Evolutionary conservation across 2,329 filamentous ascomycete species (phyloP).

Genomic region (Fusarium nisikadoi): DNA sequence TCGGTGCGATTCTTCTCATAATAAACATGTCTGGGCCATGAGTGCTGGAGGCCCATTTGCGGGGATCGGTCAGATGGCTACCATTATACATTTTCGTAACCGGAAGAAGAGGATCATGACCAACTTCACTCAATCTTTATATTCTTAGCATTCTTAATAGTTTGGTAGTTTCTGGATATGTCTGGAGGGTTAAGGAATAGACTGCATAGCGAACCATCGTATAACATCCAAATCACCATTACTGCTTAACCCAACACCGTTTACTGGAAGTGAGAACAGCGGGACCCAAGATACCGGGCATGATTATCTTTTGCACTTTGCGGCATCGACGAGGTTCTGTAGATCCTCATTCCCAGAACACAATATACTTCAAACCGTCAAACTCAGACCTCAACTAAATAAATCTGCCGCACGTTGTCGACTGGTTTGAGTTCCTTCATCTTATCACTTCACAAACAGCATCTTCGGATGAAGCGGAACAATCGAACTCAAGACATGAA

Average conservation of each 20-base stretch:
- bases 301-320: background rate
- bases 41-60: background rate
- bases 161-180: background rate
- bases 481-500: too few relatives aligned
- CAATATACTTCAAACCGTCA: background rate
- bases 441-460: too few relatives aligned
- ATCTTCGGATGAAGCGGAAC: background rate
- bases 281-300: background rate
- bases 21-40: background rate
- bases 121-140: background rate
- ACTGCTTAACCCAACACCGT: background rate
- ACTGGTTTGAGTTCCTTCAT: background rate
- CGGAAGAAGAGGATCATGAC: background rate
- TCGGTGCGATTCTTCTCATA: background rate
- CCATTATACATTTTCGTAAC: background rate
- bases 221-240: background rate
- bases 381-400: accelerated
- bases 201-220: background rate
- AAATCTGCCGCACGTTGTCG: accelerated
- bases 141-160: background rate
- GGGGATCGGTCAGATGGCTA: background rate
- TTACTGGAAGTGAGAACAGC: background rate
- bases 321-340: background rate
- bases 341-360: background rate
- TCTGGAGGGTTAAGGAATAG: background rate